These are phyloP conservation scores for Penicillium sp. DNA, from an alignment of 2,329 filamentous ascomycete species.

Conservation along the genomic window DNA sequence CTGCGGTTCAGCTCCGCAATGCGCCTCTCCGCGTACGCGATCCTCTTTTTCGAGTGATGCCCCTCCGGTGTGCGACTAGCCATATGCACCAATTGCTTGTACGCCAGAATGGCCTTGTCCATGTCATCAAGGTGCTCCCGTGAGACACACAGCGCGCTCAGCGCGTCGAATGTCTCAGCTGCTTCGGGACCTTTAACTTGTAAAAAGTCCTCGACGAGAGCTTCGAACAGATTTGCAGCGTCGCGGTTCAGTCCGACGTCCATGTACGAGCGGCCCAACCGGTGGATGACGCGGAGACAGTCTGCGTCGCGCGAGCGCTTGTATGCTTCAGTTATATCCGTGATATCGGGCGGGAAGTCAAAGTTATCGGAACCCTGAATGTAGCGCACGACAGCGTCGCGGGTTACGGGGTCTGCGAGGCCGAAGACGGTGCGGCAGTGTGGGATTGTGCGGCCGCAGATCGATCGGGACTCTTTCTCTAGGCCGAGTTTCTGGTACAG, in stretches of 20 bases:
- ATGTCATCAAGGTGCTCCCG: constrained; percentile 34
- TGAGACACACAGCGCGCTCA: constrained; percentile 36
- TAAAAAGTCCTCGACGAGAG: constrained; percentile 34
- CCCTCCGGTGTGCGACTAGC: constrained; percentile 29
- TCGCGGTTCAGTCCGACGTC: constrained; percentile 35
- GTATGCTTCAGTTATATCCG: constrained; percentile 34
- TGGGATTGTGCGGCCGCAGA: constrained; percentile 31
- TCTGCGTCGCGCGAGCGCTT: constrained; percentile 29
- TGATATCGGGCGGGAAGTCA: constrained; percentile 35
- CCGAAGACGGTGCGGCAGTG: constrained; percentile 34
- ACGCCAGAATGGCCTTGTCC: constrained; percentile 36
- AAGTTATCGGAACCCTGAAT: constrained; percentile 34
- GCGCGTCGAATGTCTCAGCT: constrained; percentile 35
- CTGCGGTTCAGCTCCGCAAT: constrained; percentile 34
- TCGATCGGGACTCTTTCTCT: constrained; percentile 31
- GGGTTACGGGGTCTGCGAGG: constrained; percentile 28
- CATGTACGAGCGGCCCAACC: constrained; percentile 35
- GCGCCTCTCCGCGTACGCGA: constrained; percentile 33
- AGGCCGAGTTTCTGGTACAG: constrained; percentile 37
- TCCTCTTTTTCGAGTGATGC: constrained; percentile 32
- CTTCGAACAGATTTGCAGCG: constrained; percentile 33
- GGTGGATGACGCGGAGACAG: constrained; percentile 34
- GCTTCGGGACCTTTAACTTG: constrained; percentile 31
- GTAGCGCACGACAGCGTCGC: constrained; percentile 33
- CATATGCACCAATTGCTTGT: constrained; percentile 34